Conservation (phyloP, 441 rosid species). For the Hura crepitans region DNA sequence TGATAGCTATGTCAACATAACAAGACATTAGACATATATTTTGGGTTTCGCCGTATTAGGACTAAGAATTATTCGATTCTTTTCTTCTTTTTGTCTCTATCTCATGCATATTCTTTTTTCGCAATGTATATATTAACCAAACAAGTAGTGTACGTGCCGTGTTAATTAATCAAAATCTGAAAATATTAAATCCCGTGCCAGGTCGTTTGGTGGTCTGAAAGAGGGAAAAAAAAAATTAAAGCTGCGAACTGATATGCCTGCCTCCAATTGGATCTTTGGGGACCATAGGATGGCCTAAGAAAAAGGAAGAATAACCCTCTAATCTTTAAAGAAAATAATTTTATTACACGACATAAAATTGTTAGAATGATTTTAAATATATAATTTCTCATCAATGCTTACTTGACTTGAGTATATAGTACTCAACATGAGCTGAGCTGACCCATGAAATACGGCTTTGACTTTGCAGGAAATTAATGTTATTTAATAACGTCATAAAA, state of each 20-base stretch:
- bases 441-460: conserved; percentile 3
- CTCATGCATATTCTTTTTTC: not conserved
- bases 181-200: too few relatives aligned
- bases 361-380: too few relatives aligned
- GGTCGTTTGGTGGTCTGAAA: too few relatives aligned
- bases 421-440: conserved; percentile 1
- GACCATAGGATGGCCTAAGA: not conserved
- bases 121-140: too few relatives aligned
- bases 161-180: too few relatives aligned
- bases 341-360: not conserved
- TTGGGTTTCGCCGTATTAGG: not conserved
- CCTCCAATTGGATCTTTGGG: not conserved
- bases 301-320: not conserved
- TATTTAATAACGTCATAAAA: not conserved
- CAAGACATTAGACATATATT: not conserved
- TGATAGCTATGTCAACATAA: not conserved
- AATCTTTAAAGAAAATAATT: too few relatives aligned
- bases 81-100: conserved; percentile 8
- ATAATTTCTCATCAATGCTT: not conserved
- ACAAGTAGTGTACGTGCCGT: too few relatives aligned
- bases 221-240: not conserved
- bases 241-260: not conserved
- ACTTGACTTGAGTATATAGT: not conserved
- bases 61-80: not conserved
- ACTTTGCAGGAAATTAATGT: not conserved